A percentile compares a stretch with the other conserved stretches of the same genome.
phyloP scores from a whole-genome alignment of 257 asterid genomes.

The Cruciata laevipes region DNA sequence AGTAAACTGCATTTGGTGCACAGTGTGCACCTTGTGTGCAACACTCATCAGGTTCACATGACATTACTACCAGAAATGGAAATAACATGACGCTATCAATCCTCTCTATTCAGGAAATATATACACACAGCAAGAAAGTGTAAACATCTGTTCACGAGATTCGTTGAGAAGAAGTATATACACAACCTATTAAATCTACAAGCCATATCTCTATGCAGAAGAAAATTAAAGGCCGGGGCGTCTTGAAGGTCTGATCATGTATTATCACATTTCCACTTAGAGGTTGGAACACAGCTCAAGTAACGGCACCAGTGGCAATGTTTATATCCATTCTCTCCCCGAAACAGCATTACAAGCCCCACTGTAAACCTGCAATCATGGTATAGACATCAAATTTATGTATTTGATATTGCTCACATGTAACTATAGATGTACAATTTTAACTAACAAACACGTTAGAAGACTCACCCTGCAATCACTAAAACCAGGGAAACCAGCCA shows the following conservation, averaged over 20 bases:
- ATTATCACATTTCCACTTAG: conserved; percentile 60
- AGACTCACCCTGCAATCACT: conserved; percentile 55
- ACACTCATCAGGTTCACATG: conserved; percentile 19
- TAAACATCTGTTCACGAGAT: neutral
- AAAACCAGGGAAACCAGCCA: conserved; percentile 48
- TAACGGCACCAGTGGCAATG: conserved; percentile 86
- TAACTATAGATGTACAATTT: neutral
- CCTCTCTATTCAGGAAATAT: neutral
- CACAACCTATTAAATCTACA: neutral
- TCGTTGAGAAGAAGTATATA: neutral
- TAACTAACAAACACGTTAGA: neutral
- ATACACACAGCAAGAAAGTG: neutral
- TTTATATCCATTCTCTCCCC: conserved; percentile 59
- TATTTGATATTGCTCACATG: neutral
- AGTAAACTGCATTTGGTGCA: conserved; percentile 24
- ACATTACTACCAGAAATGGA: neutral
- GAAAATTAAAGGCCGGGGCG: neutral
- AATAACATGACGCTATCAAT: neutral
- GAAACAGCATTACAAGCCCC: conserved; percentile 64
- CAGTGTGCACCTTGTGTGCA: conserved; percentile 27
- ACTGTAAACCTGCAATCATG: conserved; percentile 49
- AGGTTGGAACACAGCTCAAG: conserved; percentile 64
- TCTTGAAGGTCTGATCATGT: conserved; percentile 11
- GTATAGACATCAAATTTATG: neutral
- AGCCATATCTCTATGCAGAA: neutral